phyloP scores from a whole-genome alignment of 176 grass and related monocot genomes.

The Carex kokanica region DNA sequence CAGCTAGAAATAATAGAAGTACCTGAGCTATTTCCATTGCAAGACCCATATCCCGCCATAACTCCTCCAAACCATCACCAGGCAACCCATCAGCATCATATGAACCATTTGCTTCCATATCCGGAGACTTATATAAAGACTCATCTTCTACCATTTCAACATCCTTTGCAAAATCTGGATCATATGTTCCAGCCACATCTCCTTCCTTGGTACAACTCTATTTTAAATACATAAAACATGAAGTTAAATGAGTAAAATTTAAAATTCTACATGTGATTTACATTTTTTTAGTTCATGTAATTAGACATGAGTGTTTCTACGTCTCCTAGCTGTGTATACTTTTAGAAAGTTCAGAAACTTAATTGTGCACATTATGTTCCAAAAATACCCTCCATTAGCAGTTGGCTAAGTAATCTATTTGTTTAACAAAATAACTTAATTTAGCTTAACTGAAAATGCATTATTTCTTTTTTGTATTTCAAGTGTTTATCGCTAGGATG shows the following conservation, averaged over 20 bases:
- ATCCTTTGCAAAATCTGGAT: not conserved
- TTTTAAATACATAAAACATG: not conserved
- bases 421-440: not conserved
- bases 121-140: conserved; percentile 4
- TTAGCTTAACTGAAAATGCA: not conserved
- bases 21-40: conserved; percentile 68
- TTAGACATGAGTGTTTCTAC: not conserved
- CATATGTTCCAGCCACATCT: not conserved
- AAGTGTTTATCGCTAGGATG: not conserved
- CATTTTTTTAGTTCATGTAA: not conserved
- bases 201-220: not conserved
- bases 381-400: not conserved
- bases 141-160: not conserved
- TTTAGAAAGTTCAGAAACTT: not conserved
- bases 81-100: not conserved
- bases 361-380: not conserved
- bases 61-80: conserved; percentile 48
- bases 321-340: not conserved
- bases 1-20: conserved; percentile 1
- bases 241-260: not conserved
- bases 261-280: not conserved
- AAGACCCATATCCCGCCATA: conserved; percentile 60
- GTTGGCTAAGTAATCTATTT: not conserved
- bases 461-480: not conserved
- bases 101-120: conserved; percentile 22